phyloP scores from a whole-genome alignment of 2,329 filamentous ascomycete species.

The Penicillium sp. region DNA sequence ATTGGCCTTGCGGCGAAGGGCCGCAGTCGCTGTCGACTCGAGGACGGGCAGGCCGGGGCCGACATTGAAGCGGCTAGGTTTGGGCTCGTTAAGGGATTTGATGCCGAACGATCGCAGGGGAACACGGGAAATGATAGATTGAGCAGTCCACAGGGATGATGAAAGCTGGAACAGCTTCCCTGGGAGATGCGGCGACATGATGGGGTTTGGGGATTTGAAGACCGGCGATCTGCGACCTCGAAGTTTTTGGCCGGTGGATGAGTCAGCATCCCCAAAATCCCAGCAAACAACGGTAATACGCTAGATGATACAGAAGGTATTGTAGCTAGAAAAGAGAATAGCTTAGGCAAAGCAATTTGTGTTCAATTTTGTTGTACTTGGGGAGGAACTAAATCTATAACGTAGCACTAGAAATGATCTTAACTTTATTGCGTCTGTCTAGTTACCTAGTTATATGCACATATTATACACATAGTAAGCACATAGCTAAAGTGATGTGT shows the following conservation, averaged over 20 bases:
- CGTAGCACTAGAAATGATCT: too few relatives aligned
- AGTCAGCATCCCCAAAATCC: constrained; percentile 10
- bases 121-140: constrained; percentile 21
- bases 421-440: too few relatives aligned
- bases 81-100: constrained; percentile 54
- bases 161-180: constrained; percentile 32
- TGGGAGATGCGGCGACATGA: constrained; percentile 37
- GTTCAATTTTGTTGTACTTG: too few relatives aligned
- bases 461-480: too few relatives aligned
- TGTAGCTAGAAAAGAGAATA: too few relatives aligned
- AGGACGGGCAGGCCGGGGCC: constrained; percentile 50
- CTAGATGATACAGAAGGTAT: too few relatives aligned
- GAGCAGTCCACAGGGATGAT: constrained; percentile 22
- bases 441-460: too few relatives aligned
- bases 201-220: constrained; percentile 8
- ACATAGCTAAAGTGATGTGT: too few relatives aligned
- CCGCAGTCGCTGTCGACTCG: constrained; percentile 54
- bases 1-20: constrained; percentile 54
- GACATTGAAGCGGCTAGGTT: constrained; percentile 52
- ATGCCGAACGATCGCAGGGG: constrained; percentile 48
- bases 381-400: too few relatives aligned
- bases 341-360: too few relatives aligned
- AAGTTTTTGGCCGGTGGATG: constrained; percentile 22
- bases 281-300: not conserved
- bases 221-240: not conserved